phyloP scores from a whole-genome alignment of 495 filamentous ascomycete species.

The Sordaria brevicollis region DNA sequence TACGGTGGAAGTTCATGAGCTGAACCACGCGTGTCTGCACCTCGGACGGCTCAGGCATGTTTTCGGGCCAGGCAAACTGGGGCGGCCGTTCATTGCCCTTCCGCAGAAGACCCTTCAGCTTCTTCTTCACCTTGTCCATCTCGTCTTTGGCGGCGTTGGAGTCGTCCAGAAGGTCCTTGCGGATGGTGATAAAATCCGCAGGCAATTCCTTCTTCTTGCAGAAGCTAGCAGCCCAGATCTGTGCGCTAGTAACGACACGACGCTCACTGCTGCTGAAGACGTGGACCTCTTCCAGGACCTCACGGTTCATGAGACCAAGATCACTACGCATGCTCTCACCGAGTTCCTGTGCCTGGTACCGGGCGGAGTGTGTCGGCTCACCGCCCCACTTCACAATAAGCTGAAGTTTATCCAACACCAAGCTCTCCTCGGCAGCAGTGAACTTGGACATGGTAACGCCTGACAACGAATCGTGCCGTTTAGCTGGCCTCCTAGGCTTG shows the following conservation, averaged over 20 bases:
- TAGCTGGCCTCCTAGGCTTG: constrained; percentile 31
- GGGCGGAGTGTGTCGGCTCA: constrained; percentile 92
- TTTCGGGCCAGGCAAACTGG: constrained; percentile 96
- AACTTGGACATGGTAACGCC: constrained; percentile 82
- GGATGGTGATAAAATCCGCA: constrained; percentile 71
- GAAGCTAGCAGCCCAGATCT: constrained; percentile 92
- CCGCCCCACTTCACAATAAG: constrained; percentile 99
- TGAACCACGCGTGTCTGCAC: constrained; percentile 87
- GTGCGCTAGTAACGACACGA: constrained; percentile 86
- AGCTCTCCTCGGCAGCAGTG: constrained; percentile 78
- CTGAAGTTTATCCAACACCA: constrained; percentile 89
- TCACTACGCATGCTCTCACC: constrained; percentile 95
- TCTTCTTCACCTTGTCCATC: constrained; percentile 99
- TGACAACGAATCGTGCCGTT: constrained; percentile 70
- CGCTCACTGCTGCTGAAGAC: constrained; percentile 93
- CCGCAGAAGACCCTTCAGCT: constrained; percentile 80
- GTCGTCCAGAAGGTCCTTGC: constrained; percentile 92
- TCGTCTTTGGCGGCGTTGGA: constrained; percentile 99
- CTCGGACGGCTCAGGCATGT: constrained; percentile 83
- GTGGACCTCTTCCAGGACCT: constrained; percentile 78
- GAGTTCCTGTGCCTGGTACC: constrained; percentile 90
- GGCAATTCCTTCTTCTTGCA: constrained; percentile 77
- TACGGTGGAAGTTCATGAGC: constrained; percentile 93
- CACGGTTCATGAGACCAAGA: constrained; percentile 83
- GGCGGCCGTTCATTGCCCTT: constrained; percentile 80